phyloP scores from a whole-genome alignment of 352 stramenopile species.

The Phytophthora ohioensis region DNA sequence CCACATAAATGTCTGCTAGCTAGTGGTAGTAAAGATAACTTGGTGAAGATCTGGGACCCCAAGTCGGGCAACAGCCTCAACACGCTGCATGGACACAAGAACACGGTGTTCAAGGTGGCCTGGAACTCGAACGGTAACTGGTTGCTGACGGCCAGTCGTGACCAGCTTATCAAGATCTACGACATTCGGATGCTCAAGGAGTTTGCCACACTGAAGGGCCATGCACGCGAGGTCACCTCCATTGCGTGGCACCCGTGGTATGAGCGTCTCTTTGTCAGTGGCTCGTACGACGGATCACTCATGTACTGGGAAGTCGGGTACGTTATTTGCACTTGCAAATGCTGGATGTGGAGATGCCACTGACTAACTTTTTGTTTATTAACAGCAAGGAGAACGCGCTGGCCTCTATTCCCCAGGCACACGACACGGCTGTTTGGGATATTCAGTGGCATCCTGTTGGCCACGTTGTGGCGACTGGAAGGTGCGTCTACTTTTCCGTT shows the following conservation, averaged over 20 bases:
- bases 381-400: slow-evolving; percentile 84
- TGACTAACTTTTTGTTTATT: slow-evolving; percentile 26
- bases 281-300: slow-evolving; percentile 97
- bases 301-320: slow-evolving; percentile 98
- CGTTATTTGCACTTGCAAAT: slow-evolving; percentile 25
- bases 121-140: slow-evolving; percentile 99
- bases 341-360: neutral
- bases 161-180: slow-evolving; percentile 99
- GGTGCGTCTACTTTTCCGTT: slow-evolving; percentile 37
- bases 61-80: slow-evolving; percentile 92
- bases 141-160: slow-evolving; percentile 96
- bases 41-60: slow-evolving; percentile 99
- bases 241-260: slow-evolving; percentile 98
- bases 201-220: slow-evolving; percentile 94
- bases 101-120: slow-evolving; percentile 97
- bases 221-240: slow-evolving; percentile 96
- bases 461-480: slow-evolving; percentile 96
- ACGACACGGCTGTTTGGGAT: slow-evolving; percentile 98
- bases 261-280: slow-evolving; percentile 96
- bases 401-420: slow-evolving; percentile 90
- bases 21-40: slow-evolving; percentile 96
- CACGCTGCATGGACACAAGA: slow-evolving; percentile 98
- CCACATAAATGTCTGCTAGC: slow-evolving; percentile 94
- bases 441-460: slow-evolving; percentile 98
- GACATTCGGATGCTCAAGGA: slow-evolving; percentile 98